Conservation (phyloP, 805 yeast genomes). For the Candida andamanensis region DNA sequence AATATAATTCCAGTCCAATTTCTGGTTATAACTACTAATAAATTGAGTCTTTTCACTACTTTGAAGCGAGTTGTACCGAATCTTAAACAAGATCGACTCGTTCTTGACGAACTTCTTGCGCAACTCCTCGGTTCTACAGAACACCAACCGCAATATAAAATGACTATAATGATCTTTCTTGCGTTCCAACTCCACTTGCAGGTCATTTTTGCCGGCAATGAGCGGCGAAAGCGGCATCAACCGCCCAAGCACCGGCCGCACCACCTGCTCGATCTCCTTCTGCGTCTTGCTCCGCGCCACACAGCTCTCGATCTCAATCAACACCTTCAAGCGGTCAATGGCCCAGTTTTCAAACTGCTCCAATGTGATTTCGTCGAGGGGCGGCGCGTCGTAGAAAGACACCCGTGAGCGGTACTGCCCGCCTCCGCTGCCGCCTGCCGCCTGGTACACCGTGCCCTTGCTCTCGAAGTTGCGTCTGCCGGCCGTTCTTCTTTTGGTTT, state of each 20-base stretch:
- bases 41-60: conserved; percentile 66
- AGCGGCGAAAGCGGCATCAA: conserved; percentile 54
- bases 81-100: conserved; percentile 68
- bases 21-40: conserved; percentile 47
- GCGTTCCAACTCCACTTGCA: conserved; percentile 50
- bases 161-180: conserved; percentile 91
- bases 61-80: conserved; percentile 64
- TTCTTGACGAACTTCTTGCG: conserved; percentile 73
- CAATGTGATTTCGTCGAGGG: conserved; percentile 77
- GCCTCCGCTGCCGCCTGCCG: conserved; percentile 47
- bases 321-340: conserved; percentile 76
- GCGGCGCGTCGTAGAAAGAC: conserved; percentile 73
- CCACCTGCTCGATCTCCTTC: conserved; percentile 58
- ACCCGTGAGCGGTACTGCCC: conserved; percentile 45
- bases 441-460: conserved; percentile 18
- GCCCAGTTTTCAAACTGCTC: conserved; percentile 97
- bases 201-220: conserved; percentile 24
- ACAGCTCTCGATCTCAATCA: conserved; percentile 80
- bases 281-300: conserved; percentile 56
- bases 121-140: conserved; percentile 81
- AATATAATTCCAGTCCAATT: conserved; percentile 70
- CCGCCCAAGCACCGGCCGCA: conserved; percentile 63
- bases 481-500: conserved; percentile 66
- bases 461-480: conserved; percentile 64
- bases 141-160: conserved; percentile 80